Base-by-base conservation (phyloP, 257 asterid species). In the Paraleonurus japonicus region DNA sequence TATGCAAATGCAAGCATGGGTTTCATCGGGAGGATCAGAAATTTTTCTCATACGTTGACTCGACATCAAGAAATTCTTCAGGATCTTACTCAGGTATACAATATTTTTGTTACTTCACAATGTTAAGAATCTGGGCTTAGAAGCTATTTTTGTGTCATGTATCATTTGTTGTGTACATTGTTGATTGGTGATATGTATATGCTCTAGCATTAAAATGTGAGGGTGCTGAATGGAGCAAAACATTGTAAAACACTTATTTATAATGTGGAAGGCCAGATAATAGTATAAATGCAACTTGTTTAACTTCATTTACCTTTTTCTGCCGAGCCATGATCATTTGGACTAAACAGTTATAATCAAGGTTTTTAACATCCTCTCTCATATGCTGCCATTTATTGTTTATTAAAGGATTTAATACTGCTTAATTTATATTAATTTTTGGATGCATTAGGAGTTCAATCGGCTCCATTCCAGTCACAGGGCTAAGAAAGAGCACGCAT, bases 61-160 rank as follows among this genome's bases (percentile, higher is more conserved):
- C 96, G 98, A 39, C 98, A 93, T 81, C 96, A 87, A 81, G 97
- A 93, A 82, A 93, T 93, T 76, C 92, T 93, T 80, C 96, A 89
- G 84, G 98, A 93, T 87, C 95, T 90, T 71, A 73, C 89, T 75
- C 98, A 93, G 96, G 98, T 93, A 60, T 15, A 47, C n/a, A 33
- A 70, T 35, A 27, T 3, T 60, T 50, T 71, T 58, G 28, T 43
- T 2, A 68, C 55, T 64, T 60, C 51, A 57, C 41, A 17, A 19
- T 22, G 20, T 48, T 71, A 39, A 51, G 39, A 59, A 37, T 33
- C 58, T 80, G 41, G 64, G 16, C 27, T 62, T 26, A 62, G 60
- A 51, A 35, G 53, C 62, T 22, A 50, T 16, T 33, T 55, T 32
- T 4, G 24, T 19, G 60, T 37, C 30, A 20, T 70, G 17, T 43